Percentiles rank a stretch among this genome's conserved stretches.
These are phyloP conservation scores for Phialophora macrospora DNA, from an alignment of 2,329 filamentous ascomycete genomes.

Conservation along the genomic window DNA sequence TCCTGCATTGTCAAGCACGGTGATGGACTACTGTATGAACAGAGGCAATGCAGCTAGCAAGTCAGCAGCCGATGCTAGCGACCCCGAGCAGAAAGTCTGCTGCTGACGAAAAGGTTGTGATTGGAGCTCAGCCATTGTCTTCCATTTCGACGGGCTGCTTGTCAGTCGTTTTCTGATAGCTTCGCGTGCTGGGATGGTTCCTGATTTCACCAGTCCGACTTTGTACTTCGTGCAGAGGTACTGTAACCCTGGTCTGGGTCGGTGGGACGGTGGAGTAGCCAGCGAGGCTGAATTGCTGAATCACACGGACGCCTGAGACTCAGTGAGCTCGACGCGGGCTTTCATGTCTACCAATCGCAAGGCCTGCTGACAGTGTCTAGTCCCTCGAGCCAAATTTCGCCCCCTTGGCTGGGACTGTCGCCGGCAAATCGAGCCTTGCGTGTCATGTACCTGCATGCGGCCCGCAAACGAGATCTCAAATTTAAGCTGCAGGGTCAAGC, in stretches of 20 bases:
- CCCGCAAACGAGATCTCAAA: neutral
- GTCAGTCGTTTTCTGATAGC: neutral
- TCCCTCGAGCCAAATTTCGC: neutral
- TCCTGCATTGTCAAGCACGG: neutral
- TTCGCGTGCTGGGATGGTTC: neutral
- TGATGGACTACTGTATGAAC: neutral
- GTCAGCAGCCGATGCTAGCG: neutral
- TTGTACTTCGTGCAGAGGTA: neutral
- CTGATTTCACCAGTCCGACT: neutral
- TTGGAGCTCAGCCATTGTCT: neutral
- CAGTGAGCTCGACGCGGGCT: neutral
- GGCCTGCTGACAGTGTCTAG: neutral
- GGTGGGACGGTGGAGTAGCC: neutral
- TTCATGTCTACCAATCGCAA: neutral
- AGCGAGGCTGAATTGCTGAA: conserved; percentile 5
- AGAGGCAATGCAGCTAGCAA: neutral
- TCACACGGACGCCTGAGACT: neutral
- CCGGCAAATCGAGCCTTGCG: conserved; percentile 1
- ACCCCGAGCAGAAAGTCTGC: neutral
- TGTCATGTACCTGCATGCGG: neutral
- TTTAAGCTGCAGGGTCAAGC: neutral
- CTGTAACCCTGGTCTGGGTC: neutral
- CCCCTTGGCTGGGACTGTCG: neutral
- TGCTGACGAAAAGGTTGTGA: neutral
- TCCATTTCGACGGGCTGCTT: neutral